Conservation (phyloP, 768 basidiomycete genomes). For the Kwoniella europaea region DNA sequence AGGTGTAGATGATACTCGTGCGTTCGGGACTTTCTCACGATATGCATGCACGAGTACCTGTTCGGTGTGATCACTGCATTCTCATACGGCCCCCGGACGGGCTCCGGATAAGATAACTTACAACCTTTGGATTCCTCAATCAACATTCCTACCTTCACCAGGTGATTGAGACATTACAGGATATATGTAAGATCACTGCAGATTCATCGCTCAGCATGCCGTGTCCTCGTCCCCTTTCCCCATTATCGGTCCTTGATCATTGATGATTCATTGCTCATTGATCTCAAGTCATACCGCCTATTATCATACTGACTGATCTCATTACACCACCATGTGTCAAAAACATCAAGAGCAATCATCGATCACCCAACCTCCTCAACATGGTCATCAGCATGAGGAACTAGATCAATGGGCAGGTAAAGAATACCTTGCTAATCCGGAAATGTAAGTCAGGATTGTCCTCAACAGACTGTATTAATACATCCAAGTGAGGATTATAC, state of each 20-base stretch:
- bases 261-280: too few species aligned
- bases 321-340: neutral
- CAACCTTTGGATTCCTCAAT: neutral
- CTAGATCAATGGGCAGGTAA: slow-evolving; percentile 29
- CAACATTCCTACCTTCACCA: too few species aligned
- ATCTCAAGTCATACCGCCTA: too few species aligned
- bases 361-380: slow-evolving; percentile 11
- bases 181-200: too few species aligned
- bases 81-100: neutral
- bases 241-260: too few species aligned
- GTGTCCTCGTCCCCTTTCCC: too few species aligned
- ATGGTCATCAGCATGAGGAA: slow-evolving; percentile 24
- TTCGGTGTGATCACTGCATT: neutral
- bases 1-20: neutral
- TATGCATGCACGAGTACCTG: neutral
- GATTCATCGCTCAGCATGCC: too few species aligned
- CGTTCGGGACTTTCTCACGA: neutral
- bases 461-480: too few species aligned
- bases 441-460: slow-evolving; percentile 28
- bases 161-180: too few species aligned
- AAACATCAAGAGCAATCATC: slow-evolving; percentile 9
- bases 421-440: slow-evolving; percentile 32
- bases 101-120: neutral
- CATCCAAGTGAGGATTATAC: too few species aligned
- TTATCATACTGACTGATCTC: too few species aligned